Conservation (phyloP, 225 moss, liverwort and hornwort species). For the Sphagnum contortum region DNA sequence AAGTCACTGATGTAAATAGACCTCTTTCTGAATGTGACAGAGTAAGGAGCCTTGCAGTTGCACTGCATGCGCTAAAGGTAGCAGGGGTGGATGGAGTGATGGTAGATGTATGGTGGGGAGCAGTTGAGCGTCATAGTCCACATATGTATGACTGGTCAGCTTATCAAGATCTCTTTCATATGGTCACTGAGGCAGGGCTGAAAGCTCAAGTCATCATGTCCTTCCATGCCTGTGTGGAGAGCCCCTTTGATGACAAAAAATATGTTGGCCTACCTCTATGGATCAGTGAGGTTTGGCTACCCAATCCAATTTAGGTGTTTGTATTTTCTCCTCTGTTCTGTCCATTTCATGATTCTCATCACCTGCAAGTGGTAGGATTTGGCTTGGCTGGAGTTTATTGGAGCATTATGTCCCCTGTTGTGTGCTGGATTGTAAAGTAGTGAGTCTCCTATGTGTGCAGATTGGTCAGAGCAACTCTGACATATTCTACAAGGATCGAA, state of each 20-base stretch:
- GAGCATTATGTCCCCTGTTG: too few species aligned
- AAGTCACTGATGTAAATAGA: too few species aligned
- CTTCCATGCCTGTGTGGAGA: conserved; percentile 12
- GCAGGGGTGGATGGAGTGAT: conserved; percentile 13
- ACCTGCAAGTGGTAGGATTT: too few species aligned
- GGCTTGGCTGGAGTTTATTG: too few species aligned
- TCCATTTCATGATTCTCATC: not conserved
- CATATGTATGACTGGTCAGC: conserved; percentile 11
- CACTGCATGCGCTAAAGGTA: conserved; percentile 10
- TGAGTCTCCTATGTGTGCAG: not conserved
- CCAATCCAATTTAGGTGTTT: not conserved
- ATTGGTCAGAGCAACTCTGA: conserved; percentile 16
- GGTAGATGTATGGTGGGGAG: conserved; percentile 18
- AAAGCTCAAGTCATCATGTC: conserved; percentile 12
- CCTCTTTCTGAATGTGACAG: not conserved
- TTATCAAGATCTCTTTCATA: conserved; percentile 8
- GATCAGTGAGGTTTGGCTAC: conserved; percentile 7
- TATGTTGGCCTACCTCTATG: conserved; percentile 11
- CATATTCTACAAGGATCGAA: conserved; percentile 22
- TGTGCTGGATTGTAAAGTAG: too few species aligned
- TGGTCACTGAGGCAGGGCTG: conserved; percentile 7
- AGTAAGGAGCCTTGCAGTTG: conserved; percentile 9
- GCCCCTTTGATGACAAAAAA: conserved; percentile 2
- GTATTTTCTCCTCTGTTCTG: not conserved
- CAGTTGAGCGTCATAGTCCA: conserved; percentile 7